Conservation (phyloP, 352 stramenopile species). For the Thraustochytrium sp. region DNA sequence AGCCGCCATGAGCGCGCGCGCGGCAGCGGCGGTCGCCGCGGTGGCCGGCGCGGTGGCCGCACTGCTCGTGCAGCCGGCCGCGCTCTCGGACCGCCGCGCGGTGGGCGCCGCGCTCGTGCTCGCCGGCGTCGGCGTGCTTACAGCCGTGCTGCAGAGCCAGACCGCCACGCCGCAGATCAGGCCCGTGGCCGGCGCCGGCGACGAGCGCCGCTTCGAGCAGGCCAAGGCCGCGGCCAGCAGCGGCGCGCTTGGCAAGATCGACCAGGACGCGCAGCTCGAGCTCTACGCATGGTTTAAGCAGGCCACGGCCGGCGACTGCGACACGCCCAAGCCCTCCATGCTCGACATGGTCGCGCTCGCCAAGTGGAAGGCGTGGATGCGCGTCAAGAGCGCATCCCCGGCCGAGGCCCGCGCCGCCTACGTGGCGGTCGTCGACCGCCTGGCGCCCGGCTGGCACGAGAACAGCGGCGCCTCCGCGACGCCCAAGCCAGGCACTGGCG, state of each 20-base stretch:
- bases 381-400: neutral
- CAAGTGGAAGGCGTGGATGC: constrained; percentile 45
- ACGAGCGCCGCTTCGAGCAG: neutral
- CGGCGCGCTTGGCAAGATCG: constrained; percentile 40
- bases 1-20: neutral
- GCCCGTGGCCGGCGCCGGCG: too few relatives aligned
- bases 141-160: too few relatives aligned
- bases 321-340: constrained; percentile 68
- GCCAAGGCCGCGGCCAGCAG: constrained; percentile 34
- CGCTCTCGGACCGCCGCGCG: neutral
- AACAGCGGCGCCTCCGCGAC: neutral
- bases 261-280: constrained; percentile 76
- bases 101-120: neutral
- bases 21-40: neutral
- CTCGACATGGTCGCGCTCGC: constrained; percentile 43
- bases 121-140: neutral
- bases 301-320: constrained; percentile 75
- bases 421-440: constrained; percentile 11
- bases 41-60: neutral
- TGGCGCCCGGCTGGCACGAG: neutral
- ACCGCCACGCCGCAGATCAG: too few relatives aligned
- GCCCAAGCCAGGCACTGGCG: neutral
- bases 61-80: neutral
- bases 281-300: constrained; percentile 84
- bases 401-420: constrained; percentile 35